Evolutionary conservation across 352 stramenopile species (phyloP).

Genomic region (Globisporangium rhizosaccharum): DNA sequence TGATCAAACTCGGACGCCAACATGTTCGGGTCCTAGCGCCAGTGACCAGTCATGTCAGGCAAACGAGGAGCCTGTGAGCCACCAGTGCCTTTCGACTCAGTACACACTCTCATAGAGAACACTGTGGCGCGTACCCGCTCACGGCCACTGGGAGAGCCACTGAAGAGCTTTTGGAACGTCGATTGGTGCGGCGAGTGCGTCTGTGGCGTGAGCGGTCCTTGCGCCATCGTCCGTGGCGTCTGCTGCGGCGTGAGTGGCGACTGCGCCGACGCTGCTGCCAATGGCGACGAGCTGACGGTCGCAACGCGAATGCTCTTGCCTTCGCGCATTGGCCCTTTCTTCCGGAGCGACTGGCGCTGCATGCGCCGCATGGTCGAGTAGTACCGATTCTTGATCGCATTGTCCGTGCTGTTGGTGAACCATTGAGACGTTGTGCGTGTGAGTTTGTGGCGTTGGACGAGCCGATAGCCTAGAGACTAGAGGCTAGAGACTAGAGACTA

Average conservation of each 20-base stretch:
- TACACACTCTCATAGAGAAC: background rate
- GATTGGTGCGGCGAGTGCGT: constrained; percentile 28
- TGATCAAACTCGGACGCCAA: constrained; percentile 46
- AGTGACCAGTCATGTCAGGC: background rate
- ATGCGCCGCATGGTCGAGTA: constrained; percentile 90
- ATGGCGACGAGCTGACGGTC: constrained; percentile 39
- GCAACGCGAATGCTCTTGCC: constrained; percentile 78
- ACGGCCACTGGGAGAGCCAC: constrained; percentile 18
- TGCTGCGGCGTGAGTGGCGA: constrained; percentile 5
- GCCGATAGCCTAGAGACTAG: background rate
- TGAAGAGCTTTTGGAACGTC: constrained; percentile 61
- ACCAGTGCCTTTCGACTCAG: background rate
- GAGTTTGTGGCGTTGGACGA: background rate
- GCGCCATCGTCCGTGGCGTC: constrained; percentile 1
- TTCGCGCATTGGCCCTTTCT: constrained; percentile 77
- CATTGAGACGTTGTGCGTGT: background rate
- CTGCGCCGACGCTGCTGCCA: constrained; percentile 13
- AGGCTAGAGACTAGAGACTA: background rate
- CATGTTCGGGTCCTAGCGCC: constrained; percentile 8
- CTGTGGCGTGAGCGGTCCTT: constrained; percentile 18
- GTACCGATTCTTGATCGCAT: constrained; percentile 90
- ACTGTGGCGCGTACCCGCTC: constrained; percentile 24
- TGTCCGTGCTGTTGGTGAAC: constrained; percentile 56
- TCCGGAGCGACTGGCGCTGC: constrained; percentile 82
- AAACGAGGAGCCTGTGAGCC: background rate